These are phyloP conservation scores for Tolypocladium sp. DNA, from an alignment of 2,329 filamentous ascomycete species.

Conservation along the genomic window DNA sequence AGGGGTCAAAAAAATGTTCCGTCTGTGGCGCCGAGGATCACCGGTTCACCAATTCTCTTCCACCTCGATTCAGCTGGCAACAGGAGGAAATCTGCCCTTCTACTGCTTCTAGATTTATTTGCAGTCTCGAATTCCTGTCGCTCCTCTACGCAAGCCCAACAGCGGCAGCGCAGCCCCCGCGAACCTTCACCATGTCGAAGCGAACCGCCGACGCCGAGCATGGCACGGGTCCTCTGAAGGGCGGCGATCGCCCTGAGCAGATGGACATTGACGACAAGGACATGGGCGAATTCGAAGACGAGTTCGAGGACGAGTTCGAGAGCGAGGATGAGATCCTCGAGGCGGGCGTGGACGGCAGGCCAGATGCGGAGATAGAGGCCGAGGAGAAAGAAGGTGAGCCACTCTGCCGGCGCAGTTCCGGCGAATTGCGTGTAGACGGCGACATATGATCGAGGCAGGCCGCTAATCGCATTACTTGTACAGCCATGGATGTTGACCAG, in stretches of 20 bases:
- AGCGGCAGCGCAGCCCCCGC: neutral
- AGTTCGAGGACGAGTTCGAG: conserved; percentile 88
- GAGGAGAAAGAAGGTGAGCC: conserved; percentile 62
- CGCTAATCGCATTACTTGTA: neutral
- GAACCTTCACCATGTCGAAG: conserved; percentile 43
- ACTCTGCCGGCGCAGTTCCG: neutral
- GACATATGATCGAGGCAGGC: neutral
- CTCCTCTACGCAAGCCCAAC: neutral
- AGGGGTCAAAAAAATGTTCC: conserved; percentile 4
- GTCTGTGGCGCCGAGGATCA: neutral
- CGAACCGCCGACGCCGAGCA: conserved; percentile 42
- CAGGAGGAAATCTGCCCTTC: neutral
- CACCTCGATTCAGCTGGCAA: neutral
- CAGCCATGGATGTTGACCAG: conserved; percentile 85
- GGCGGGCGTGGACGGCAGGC: conserved; percentile 85
- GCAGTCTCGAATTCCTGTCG: neutral
- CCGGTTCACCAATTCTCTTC: neutral
- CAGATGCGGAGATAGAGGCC: conserved; percentile 84
- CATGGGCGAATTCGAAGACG: conserved; percentile 85
- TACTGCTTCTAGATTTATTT: too few relatives aligned
- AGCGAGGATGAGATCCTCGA: conserved; percentile 85
- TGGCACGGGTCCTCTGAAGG: conserved; percentile 45
- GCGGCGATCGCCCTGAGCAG: conserved; percentile 50
- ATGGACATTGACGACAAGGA: conserved; percentile 58
- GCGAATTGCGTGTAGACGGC: neutral